Evolutionary conservation across 306 rosid species (phyloP).

Genomic region (Citrullus mucosospermus): DNA sequence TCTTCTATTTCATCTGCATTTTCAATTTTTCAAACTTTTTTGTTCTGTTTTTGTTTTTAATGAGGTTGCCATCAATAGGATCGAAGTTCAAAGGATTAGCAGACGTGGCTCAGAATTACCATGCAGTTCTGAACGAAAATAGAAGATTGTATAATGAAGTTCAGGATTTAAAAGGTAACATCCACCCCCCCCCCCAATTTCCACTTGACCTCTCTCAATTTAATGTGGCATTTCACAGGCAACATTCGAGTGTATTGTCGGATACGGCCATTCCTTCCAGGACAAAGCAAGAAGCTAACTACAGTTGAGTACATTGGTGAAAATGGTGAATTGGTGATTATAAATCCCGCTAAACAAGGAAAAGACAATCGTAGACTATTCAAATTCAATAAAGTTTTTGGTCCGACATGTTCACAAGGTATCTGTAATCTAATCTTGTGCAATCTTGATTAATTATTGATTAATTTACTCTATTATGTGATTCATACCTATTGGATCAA

Average conservation of each 20-base stretch:
- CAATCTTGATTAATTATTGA: slow-evolving; percentile 1
- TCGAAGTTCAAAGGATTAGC: slow-evolving; percentile 66
- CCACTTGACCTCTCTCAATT: neutral
- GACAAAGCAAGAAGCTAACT: slow-evolving; percentile 74
- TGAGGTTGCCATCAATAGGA: slow-evolving; percentile 25
- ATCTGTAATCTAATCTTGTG: slow-evolving; percentile 10
- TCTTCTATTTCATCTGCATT: slow-evolving; percentile 1
- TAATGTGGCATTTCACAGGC: slow-evolving; percentile 33
- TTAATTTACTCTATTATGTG: neutral
- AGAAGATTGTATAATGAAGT: slow-evolving; percentile 87
- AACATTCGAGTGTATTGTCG: slow-evolving; percentile 96
- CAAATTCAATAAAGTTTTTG: slow-evolving; percentile 92
- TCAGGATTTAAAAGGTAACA: slow-evolving; percentile 91
- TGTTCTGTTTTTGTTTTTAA: slow-evolving; percentile 1
- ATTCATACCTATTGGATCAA: neutral
- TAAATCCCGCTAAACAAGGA: slow-evolving; percentile 83
- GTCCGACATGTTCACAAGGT: slow-evolving; percentile 82
- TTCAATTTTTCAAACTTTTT: neutral
- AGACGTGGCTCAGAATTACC: slow-evolving; percentile 87
- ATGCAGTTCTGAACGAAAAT: slow-evolving; percentile 68
- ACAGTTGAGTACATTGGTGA: slow-evolving; percentile 74
- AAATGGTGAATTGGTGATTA: slow-evolving; percentile 72
- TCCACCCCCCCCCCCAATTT: too few species aligned
- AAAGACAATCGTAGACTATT: slow-evolving; percentile 68
- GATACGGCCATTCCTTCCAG: slow-evolving; percentile 88